Base-by-base conservation (phyloP, 352 stramenopile genomes). In the Halophytophthora polymorphica region DNA sequence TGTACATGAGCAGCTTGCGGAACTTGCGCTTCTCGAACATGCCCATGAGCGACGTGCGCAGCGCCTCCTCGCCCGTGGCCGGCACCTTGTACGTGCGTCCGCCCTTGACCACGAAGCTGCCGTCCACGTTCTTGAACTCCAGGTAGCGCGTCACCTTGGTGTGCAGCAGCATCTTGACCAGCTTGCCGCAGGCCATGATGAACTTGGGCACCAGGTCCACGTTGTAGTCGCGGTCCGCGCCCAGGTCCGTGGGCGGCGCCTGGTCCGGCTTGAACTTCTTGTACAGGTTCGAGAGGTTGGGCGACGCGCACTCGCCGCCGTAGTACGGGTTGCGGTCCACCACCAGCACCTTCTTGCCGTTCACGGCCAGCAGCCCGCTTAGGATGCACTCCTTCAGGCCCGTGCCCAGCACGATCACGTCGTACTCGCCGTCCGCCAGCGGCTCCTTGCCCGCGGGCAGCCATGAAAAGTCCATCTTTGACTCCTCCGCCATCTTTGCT, bases 181-280 rank as follows among this genome's bases (percentile, higher is more conserved):
- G 83, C 68, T 99, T 99, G 53, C 98, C 98, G 65, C 96, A 98
- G 1, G 97, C 97, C 96, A 99, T 99, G 72, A 99, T 99, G 66
- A 99, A 99, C 82, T 99, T 99, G 42, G 97, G 97, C 66, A 99
- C 97, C 21, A 99, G 78, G 77, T 99, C 98, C 46, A 99, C 97
- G 71, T 99, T 99, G 85, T 99, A 99, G 77, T 99, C 97, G 42
- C 96, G 95, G 69, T 98, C 98, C 34, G 88, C 94, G 48, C 97
- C 97, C 28, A 99, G 70, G 17, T 92, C 77, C 39, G 71, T 65
- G 48, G 76, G 67, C 45, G 82, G 73, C 50, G 78, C 56, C 47
- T 88, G 62, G 6, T 71, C 76, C 0, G 76, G 79, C 66, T 93
- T 89, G 71, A 96, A 97, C 71, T 97, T 97, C 68, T 90, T 86